These are phyloP conservation scores for Athelia psychrophila DNA, from an alignment of 1,284 basidiomycete genomes.

Conservation along the genomic window DNA sequence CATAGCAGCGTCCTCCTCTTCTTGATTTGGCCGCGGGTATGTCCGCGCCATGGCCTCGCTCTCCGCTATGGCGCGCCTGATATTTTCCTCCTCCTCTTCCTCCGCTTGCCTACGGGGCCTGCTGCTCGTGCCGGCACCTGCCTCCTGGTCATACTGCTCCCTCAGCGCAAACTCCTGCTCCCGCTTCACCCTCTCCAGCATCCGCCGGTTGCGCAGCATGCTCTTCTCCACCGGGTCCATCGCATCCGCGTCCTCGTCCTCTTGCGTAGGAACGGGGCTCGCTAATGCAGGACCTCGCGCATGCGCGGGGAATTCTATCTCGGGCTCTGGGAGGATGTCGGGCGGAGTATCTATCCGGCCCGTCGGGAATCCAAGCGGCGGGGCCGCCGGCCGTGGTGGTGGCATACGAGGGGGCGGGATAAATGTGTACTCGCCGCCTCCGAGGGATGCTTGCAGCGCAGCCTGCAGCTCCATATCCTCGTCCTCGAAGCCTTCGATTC, in stretches of 20 bases:
- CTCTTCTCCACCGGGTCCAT: conserved; percentile 64
- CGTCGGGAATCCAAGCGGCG: conserved; percentile 5
- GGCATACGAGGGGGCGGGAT: conserved; percentile 8
- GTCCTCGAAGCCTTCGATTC: conserved; percentile 57
- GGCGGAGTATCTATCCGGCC: neutral
- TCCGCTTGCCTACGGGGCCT: conserved; percentile 26
- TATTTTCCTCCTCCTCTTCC: conserved; percentile 57
- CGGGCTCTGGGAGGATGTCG: neutral
- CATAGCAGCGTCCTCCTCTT: conserved; percentile 16
- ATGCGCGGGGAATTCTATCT: neutral
- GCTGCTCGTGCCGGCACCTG: conserved; percentile 17
- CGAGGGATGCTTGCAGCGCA: conserved; percentile 77
- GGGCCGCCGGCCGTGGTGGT: conserved; percentile 7
- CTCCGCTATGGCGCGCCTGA: conserved; percentile 66
- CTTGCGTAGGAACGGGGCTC: conserved; percentile 9
- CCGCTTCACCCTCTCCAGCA: conserved; percentile 63
- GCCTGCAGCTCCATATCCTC: conserved; percentile 88
- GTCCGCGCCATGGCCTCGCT: conserved; percentile 50
- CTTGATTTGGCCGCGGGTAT: conserved; percentile 1
- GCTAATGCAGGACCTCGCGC: conserved; percentile 1
- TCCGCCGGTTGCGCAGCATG: conserved; percentile 57
- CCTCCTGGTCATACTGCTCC: conserved; percentile 51
- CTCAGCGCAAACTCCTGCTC: conserved; percentile 69
- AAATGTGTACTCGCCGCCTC: conserved; percentile 14
- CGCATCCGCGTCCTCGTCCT: conserved; percentile 27